Conservation (phyloP, 495 filamentous ascomycete genomes). For the Neurospora sp. region DNA sequence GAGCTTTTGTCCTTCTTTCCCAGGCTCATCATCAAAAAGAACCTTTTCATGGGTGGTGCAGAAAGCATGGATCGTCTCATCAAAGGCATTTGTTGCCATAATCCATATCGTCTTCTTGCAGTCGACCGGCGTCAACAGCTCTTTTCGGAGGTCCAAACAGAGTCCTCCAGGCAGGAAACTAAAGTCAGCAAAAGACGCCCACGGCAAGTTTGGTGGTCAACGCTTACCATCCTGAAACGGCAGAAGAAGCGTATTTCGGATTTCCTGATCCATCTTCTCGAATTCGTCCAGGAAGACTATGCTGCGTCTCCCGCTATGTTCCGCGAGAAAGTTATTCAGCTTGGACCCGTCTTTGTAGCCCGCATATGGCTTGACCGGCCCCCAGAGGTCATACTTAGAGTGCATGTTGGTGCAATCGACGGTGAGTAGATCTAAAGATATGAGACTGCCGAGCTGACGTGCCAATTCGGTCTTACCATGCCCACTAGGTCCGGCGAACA, state of each 20-base stretch:
- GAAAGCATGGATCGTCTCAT: slow-evolving; percentile 30
- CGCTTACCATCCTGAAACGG: slow-evolving; percentile 37
- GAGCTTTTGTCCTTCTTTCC: slow-evolving; percentile 8
- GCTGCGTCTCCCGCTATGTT: slow-evolving; percentile 26
- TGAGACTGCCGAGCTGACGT: slow-evolving; percentile 28
- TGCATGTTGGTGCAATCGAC: slow-evolving; percentile 37
- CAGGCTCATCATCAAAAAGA: slow-evolving; percentile 11
- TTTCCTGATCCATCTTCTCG: slow-evolving; percentile 40
- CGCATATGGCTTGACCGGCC: slow-evolving; percentile 25
- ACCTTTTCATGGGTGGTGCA: slow-evolving; percentile 16
- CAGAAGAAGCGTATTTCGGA: slow-evolving; percentile 32
- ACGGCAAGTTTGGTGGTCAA: not conserved
- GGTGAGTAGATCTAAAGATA: slow-evolving; percentile 29
- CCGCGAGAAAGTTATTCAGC: slow-evolving; percentile 45
- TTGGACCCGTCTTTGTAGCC: slow-evolving; percentile 29
- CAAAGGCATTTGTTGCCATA: slow-evolving; percentile 41
- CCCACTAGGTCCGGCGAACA: slow-evolving; percentile 40
- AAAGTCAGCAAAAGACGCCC: not conserved
- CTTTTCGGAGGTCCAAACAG: too few relatives aligned
- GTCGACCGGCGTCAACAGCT: slow-evolving; percentile 20
- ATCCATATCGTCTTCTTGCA: slow-evolving; percentile 49
- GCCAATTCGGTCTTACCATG: slow-evolving; percentile 47
- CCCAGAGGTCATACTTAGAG: slow-evolving; percentile 37
- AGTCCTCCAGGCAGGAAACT: too few relatives aligned
- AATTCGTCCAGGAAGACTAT: slow-evolving; percentile 52